Evolutionary conservation across 192 early-diverging fungal species (phyloP).

Genomic region (Coemansia sp.): DNA sequence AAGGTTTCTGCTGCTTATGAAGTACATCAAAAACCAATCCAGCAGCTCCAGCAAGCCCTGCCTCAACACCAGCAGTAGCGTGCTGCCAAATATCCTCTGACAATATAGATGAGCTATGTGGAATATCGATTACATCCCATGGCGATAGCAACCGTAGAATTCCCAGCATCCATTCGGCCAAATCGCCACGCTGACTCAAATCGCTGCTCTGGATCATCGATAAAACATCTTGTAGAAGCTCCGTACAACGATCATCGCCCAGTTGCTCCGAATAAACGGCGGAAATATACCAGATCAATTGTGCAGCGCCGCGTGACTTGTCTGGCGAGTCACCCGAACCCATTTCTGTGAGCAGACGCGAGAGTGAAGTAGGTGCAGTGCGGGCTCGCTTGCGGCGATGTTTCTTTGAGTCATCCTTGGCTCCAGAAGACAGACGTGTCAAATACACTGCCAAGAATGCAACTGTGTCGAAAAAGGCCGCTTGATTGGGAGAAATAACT

Average conservation of each 20-base stretch:
- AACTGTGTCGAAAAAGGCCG: conserved; percentile 46
- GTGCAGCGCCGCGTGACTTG: conserved; percentile 37
- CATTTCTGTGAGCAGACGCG: conserved; percentile 27
- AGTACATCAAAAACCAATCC: conserved; percentile 28
- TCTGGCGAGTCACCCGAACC: conserved; percentile 18
- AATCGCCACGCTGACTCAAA: conserved; percentile 23
- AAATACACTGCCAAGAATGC: conserved; percentile 26
- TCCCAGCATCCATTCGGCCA: conserved; percentile 45
- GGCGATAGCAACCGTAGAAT: conserved; percentile 15
- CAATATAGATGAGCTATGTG: no score
- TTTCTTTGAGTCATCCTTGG: not conserved
- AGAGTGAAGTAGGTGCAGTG: conserved; percentile 26
- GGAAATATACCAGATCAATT: conserved; percentile 38
- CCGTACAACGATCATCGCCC: conserved; percentile 8
- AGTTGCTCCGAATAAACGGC: conserved; percentile 27
- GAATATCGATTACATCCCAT: not conserved
- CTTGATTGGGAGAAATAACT: conserved; percentile 19
- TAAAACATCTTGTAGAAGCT: conserved; percentile 22
- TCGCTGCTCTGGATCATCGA: conserved; percentile 25
- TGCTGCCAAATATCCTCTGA: conserved; percentile 35
- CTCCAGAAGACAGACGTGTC: not conserved
- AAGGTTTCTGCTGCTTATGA: not conserved
- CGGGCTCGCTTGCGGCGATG: conserved; percentile 32
- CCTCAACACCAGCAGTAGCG: conserved; percentile 31
- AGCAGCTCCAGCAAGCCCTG: conserved; percentile 33